Evolutionary conservation across 73 alveolate genomes (phyloP).

Genomic region (Tetrahymena elliotti): DNA sequence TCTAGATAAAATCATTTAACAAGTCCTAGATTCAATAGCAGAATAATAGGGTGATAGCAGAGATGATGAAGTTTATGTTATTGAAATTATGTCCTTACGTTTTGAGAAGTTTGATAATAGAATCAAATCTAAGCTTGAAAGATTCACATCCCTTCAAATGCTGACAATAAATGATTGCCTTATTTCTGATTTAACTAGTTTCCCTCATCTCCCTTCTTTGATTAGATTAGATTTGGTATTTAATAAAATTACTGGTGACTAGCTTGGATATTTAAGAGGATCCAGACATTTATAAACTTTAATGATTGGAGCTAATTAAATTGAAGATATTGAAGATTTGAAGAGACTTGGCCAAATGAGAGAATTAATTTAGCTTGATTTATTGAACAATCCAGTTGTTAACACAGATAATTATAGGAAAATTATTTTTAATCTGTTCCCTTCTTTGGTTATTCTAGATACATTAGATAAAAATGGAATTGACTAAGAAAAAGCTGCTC

Average conservation of each 20-base stretch:
- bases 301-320: neutral
- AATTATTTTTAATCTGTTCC: neutral
- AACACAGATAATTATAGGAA: neutral
- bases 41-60: neutral
- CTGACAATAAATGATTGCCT: neutral
- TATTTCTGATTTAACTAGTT: neutral
- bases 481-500: neutral
- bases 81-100: neutral
- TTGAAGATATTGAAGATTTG: neutral
- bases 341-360: neutral
- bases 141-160: neutral
- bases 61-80: neutral
- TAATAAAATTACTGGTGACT: neutral
- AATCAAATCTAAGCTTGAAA: neutral
- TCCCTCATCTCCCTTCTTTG: neutral
- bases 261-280: neutral
- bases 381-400: neutral
- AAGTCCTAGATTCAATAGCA: neutral
- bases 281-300: neutral
- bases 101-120: neutral
- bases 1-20: neutral
- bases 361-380: neutral
- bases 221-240: neutral
- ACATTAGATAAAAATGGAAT: neutral
- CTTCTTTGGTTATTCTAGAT: neutral